A percentile compares a stretch with the other conserved stretches of the same genome.
Evolutionary conservation across 2,329 filamentous ascomycete species (phyloP).

Genomic region (Alternaria brassicae): DNA sequence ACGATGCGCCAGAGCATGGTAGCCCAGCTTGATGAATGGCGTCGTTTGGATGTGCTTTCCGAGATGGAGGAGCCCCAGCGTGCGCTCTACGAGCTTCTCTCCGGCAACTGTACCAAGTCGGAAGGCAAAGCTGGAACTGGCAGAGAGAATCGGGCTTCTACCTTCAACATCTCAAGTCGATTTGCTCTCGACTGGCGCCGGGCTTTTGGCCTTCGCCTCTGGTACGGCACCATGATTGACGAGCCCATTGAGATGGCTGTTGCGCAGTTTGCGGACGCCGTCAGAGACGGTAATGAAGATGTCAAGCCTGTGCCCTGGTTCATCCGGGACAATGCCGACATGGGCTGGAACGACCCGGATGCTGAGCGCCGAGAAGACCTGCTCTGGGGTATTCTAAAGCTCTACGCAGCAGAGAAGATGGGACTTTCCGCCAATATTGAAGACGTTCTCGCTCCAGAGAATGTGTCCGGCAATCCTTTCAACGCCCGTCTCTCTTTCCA

Average conservation of each 20-base stretch:
- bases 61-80: slow-evolving; percentile 87
- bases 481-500: slow-evolving; percentile 85
- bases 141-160: slow-evolving; percentile 78
- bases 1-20: slow-evolving; percentile 75
- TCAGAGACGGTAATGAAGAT: slow-evolving; percentile 72
- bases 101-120: slow-evolving; percentile 85
- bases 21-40: slow-evolving; percentile 84
- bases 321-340: slow-evolving; percentile 63
- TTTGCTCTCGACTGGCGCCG: slow-evolving; percentile 94
- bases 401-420: slow-evolving; percentile 71
- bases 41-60: slow-evolving; percentile 79
- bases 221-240: slow-evolving; percentile 77
- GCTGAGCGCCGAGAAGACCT: slow-evolving; percentile 73
- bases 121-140: slow-evolving; percentile 76
- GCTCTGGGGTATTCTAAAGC: slow-evolving; percentile 83
- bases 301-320: slow-evolving; percentile 77
- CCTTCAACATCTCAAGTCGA: slow-evolving; percentile 81
- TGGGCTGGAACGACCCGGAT: slow-evolving; percentile 67
- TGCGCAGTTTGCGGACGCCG: slow-evolving; percentile 73
- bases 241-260: slow-evolving; percentile 78
- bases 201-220: slow-evolving; percentile 87
- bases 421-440: slow-evolving; percentile 62
- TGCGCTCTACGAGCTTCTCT: slow-evolving; percentile 85
- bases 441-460: slow-evolving; percentile 76
- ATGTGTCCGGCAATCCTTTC: slow-evolving; percentile 75